phyloP scores from a whole-genome alignment of 306 rosid genomes.

The Gastrolobium bilobum region DNA sequence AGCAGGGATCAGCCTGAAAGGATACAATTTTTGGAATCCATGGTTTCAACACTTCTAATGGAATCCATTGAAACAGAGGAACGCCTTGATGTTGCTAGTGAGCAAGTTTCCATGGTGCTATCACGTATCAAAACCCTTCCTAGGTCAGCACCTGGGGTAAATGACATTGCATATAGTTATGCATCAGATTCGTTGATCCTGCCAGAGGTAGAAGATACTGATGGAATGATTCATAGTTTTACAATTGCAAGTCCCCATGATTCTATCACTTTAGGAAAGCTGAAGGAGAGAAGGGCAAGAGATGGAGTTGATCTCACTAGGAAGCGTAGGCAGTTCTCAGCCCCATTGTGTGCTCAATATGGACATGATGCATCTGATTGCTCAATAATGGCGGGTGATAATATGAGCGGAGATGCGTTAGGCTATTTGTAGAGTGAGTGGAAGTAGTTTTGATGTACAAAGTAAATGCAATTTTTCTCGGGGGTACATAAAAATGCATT shows the following conservation, averaged over 20 bases:
- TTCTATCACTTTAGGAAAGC: constrained; percentile 66
- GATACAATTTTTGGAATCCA: constrained; percentile 71
- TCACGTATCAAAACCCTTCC: constrained; percentile 78
- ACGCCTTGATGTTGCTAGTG: constrained; percentile 75
- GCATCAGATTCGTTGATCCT: constrained; percentile 73
- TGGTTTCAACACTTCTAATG: constrained; percentile 67
- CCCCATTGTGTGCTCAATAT: constrained; percentile 71
- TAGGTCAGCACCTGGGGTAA: constrained; percentile 58
- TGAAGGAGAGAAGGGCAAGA: constrained; percentile 78
- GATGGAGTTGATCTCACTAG: constrained; percentile 69
- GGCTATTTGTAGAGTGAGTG: constrained; percentile 61
- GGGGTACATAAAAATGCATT: constrained; percentile 29
- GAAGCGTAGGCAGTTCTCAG: constrained; percentile 71
- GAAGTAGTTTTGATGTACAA: constrained; percentile 42
- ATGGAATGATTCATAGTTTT: constrained; percentile 67
- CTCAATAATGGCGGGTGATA: constrained; percentile 64
- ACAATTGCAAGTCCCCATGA: constrained; percentile 67
- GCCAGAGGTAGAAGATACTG: constrained; percentile 76
- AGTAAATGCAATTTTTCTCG: constrained; percentile 47
- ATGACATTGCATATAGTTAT: constrained; percentile 60
- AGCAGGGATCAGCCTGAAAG: constrained; percentile 68
- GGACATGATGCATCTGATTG: constrained; percentile 72
- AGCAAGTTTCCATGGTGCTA: constrained; percentile 70
- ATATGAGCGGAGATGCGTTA: constrained; percentile 64
- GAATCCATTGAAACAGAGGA: constrained; percentile 85